phyloP scores from a whole-genome alignment of 2,329 filamentous ascomycete genomes.

The Emmonsiellopsis sp. region DNA sequence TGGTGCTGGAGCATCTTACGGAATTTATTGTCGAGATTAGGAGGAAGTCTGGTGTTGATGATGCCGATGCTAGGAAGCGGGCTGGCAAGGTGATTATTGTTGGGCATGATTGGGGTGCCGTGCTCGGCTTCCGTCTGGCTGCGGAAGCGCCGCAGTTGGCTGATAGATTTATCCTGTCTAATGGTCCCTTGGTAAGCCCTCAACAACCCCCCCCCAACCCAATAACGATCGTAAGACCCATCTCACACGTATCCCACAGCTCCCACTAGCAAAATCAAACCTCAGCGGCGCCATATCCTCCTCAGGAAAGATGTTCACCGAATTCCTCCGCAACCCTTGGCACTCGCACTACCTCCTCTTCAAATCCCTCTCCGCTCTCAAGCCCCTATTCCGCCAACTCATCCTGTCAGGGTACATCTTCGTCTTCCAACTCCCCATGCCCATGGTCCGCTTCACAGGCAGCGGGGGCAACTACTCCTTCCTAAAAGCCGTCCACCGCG shows the following conservation, averaged over 20 bases:
- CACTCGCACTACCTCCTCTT: constrained; percentile 37
- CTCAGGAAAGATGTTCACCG: constrained; percentile 42
- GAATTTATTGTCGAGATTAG: constrained; percentile 46
- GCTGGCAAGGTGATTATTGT: constrained; percentile 42
- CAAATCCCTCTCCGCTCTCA: constrained; percentile 35
- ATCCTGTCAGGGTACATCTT: constrained; percentile 47
- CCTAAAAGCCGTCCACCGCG: constrained; percentile 33
- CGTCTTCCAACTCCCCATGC: constrained; percentile 42
- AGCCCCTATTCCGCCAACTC: constrained; percentile 42
- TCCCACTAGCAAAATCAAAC: constrained; percentile 35
- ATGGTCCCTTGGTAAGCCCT: constrained; percentile 42
- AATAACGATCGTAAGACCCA: neutral
- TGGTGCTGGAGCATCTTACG: constrained; percentile 44
- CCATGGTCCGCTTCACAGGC: constrained; percentile 36
- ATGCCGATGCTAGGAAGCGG: constrained; percentile 8
- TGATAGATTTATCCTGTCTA: constrained; percentile 47
- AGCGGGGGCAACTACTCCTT: constrained; percentile 43
- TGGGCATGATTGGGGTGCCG: constrained; percentile 48
- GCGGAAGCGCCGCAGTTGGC: constrained; percentile 48
- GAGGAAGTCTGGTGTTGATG: constrained; percentile 35
- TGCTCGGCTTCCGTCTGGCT: constrained; percentile 47
- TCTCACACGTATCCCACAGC: constrained; percentile 21
- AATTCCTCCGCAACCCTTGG: constrained; percentile 36
- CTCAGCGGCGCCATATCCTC: constrained; percentile 31
- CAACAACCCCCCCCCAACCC: constrained; percentile 2